Conservation (phyloP, 169 alveolate species). For the Eimeria falciformis region DNA sequence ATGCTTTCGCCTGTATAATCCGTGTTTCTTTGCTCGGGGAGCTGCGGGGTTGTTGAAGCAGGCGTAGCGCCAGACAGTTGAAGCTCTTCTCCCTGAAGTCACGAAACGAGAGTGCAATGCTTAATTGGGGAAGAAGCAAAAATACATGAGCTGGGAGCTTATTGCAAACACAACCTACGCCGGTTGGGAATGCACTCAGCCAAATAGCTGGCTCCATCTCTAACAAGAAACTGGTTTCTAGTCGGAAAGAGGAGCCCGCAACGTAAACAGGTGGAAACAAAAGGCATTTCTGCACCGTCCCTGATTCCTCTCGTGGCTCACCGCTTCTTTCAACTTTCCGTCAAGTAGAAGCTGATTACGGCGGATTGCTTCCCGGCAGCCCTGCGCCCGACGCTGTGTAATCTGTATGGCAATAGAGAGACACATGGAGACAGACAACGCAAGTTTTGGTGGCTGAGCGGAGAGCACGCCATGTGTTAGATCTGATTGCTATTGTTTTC, state of each 20-base stretch:
- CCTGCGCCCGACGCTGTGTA: constrained; percentile 64
- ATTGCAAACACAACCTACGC: neutral
- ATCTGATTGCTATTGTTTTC: neutral
- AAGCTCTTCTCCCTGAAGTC: constrained; percentile 30
- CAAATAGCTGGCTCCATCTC: neutral
- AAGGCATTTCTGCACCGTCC: neutral
- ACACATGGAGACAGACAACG: neutral
- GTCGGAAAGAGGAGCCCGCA: neutral
- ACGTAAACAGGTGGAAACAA: neutral
- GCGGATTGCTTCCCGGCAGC: constrained; percentile 74
- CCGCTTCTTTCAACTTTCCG: constrained; percentile 60
- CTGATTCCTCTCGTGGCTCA: neutral
- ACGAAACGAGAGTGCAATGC: neutral
- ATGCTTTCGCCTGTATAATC: too few relatives aligned
- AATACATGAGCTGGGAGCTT: neutral
- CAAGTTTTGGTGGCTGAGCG: too few relatives aligned
- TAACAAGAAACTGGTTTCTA: neutral
- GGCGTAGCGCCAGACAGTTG: neutral
- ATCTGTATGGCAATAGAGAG: constrained; percentile 51
- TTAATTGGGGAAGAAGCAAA: too few relatives aligned
- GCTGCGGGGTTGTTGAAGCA: neutral
- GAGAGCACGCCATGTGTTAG: neutral
- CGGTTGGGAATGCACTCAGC: neutral
- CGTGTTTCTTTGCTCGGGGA: too few relatives aligned
- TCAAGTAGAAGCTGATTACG: constrained; percentile 67